Evolutionary conservation across 257 asterid species (phyloP).

Genomic region (Ilex aquifolium): DNA sequence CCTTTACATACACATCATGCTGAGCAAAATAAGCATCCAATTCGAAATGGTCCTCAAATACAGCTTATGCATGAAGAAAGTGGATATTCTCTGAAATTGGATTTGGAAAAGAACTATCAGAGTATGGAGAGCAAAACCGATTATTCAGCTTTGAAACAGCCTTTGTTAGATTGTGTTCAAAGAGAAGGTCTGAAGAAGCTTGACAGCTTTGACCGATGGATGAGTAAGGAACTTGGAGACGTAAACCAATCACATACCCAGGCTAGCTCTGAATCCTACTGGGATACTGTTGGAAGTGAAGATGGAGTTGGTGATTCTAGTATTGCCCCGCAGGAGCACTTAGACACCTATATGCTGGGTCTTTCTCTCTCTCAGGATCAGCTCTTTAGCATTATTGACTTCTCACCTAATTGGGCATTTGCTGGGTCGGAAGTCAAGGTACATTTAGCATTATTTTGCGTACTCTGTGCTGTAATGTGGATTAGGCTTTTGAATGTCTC

Average conservation of each 20-base stretch:
- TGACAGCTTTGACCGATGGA: constrained; percentile 96
- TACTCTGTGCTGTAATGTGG: neutral
- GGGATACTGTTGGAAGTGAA: constrained; percentile 63
- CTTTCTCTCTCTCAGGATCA: constrained; percentile 81
- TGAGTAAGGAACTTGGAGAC: constrained; percentile 75
- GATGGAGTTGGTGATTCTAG: constrained; percentile 35
- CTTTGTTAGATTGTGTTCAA: constrained; percentile 51
- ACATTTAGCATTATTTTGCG: neutral
- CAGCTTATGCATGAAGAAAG: constrained; percentile 34
- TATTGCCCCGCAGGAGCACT: constrained; percentile 60
- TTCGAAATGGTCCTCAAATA: constrained; percentile 33
- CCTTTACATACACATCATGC: constrained; percentile 28
- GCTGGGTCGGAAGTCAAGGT: constrained; percentile 65
- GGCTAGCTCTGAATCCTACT: constrained; percentile 51
- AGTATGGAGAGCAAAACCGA: constrained; percentile 35
- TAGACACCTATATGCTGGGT: constrained; percentile 50
- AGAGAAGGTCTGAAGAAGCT: constrained; percentile 82
- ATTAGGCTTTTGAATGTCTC: neutral
- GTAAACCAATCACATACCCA: constrained; percentile 57
- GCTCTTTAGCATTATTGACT: constrained; percentile 71
- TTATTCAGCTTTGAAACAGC: constrained; percentile 43
- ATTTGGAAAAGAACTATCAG: constrained; percentile 35
- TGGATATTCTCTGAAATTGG: constrained; percentile 25
- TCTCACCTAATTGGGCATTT: constrained; percentile 72
- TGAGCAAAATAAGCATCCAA: constrained; percentile 40